phyloP scores from a whole-genome alignment of 2,329 filamentous ascomycete genomes.

The Intubia oerlemansii region DNA sequence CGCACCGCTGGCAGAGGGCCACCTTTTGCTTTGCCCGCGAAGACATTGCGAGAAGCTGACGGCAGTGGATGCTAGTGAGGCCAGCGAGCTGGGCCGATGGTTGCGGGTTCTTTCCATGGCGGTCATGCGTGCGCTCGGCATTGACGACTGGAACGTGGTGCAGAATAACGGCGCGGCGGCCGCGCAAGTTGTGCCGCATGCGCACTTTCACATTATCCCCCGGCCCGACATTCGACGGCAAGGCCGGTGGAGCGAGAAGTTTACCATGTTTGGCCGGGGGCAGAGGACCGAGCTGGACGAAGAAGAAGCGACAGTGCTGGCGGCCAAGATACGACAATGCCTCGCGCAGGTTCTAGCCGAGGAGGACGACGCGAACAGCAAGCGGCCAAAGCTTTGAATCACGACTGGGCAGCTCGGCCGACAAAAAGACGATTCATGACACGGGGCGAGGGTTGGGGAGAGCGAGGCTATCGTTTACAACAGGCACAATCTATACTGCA shows the following conservation, averaged over 20 bases:
- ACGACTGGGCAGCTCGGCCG: not conserved
- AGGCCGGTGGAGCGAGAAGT: conserved; percentile 36
- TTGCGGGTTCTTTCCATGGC: conserved; percentile 55
- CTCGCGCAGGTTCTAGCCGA: conserved; percentile 6
- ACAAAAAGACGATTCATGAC: not conserved
- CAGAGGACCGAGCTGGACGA: conserved; percentile 55
- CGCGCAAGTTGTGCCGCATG: conserved; percentile 80
- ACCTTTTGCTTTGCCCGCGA: conserved; percentile 65
- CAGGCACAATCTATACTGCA: no score
- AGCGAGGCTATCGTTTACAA: no score
- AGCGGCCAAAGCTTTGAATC: conserved; percentile 1
- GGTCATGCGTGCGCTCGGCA: conserved; percentile 44
- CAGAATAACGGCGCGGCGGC: conserved; percentile 87
- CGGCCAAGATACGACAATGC: conserved; percentile 12
- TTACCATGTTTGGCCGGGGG: conserved; percentile 68
- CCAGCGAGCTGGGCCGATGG: conserved; percentile 42
- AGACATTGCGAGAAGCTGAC: conserved; percentile 58
- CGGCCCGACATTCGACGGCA: conserved; percentile 44
- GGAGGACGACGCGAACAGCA: no score
- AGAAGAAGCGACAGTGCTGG: conserved; percentile 43
- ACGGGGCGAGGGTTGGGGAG: no score
- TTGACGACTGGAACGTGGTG: conserved; percentile 83
- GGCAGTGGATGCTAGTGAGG: conserved; percentile 42
- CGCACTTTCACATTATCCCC: conserved; percentile 89
- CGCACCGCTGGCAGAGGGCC: conserved; percentile 63